phyloP scores from a whole-genome alignment of 2,329 filamentous ascomycete genomes.

The Botryotinia convoluta region DNA sequence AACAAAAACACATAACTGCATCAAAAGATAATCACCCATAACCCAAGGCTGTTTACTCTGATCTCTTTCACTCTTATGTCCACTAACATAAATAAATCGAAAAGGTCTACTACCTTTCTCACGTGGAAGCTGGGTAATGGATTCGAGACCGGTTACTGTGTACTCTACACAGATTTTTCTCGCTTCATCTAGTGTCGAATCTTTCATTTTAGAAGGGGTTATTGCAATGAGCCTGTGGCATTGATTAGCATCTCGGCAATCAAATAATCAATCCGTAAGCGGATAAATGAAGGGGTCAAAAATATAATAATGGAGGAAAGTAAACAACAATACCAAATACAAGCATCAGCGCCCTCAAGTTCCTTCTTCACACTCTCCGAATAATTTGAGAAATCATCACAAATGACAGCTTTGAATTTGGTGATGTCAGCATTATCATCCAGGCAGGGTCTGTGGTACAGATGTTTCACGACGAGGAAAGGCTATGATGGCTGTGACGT shows the following conservation, averaged over 20 bases:
- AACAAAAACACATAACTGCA: constrained; percentile 46
- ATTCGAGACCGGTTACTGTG: constrained; percentile 40
- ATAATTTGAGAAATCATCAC: constrained; percentile 39
- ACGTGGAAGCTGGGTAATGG: constrained; percentile 33
- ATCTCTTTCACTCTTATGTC: constrained; percentile 45
- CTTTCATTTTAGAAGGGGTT: constrained; percentile 40
- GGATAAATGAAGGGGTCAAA: neutral
- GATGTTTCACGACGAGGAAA: constrained; percentile 34
- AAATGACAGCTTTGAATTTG: constrained; percentile 39
- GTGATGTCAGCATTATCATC: neutral
- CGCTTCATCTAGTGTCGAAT: constrained; percentile 40
- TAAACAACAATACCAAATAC: constrained; percentile 39
- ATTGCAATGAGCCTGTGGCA: constrained; percentile 44
- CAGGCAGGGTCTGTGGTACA: constrained; percentile 18
- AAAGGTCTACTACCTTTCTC: constrained; percentile 38
- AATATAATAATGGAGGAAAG: neutral
- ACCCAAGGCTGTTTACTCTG: constrained; percentile 43
- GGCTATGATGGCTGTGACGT: constrained; percentile 36
- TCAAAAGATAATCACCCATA: constrained; percentile 43
- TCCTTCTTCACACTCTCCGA: constrained; percentile 36
- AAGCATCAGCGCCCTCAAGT: constrained; percentile 38
- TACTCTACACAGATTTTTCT: constrained; percentile 44
- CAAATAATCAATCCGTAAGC: neutral
- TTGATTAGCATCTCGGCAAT: constrained; percentile 11
- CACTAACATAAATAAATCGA: constrained; percentile 52